A percentile compares a stretch with the other conserved stretches of the same genome.
phyloP scores from a whole-genome alignment of 305 asterid species.

The Fraxinus paxiana region DNA sequence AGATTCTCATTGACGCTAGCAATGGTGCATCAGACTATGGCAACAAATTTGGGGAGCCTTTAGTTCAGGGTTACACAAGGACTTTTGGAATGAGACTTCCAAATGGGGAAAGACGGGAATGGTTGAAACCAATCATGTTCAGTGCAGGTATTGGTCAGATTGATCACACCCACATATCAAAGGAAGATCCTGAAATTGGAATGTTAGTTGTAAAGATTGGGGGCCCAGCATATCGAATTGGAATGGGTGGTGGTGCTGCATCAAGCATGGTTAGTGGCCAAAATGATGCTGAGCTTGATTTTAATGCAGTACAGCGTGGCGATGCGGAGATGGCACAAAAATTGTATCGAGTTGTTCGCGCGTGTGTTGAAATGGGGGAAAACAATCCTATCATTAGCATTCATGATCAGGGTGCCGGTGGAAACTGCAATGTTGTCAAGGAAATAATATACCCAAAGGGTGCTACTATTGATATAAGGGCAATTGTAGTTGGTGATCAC shows the following conservation, averaged over 20 bases:
- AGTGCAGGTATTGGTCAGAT: conserved; percentile 97
- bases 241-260: conserved; percentile 99
- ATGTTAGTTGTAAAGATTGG: conserved; percentile 95
- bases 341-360: conserved; percentile 82
- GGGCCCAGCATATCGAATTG: conserved; percentile 95
- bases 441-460: conserved; percentile 89
- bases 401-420: conserved; percentile 98
- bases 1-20: conserved; percentile 83
- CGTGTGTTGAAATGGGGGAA: conserved; percentile 85
- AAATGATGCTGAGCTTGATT: conserved; percentile 84
- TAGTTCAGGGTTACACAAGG: conserved; percentile 92
- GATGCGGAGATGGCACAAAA: conserved; percentile 98
- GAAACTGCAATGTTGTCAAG: conserved; percentile 91
- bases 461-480: conserved; percentile 79
- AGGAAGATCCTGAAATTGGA: conserved; percentile 89
- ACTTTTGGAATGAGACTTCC: conserved; percentile 94
- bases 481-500: conserved; percentile 87
- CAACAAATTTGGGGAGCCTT: conserved; percentile 89
- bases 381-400: conserved; percentile 80
- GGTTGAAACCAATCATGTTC: conserved; percentile 98
- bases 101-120: conserved; percentile 82
- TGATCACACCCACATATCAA: conserved; percentile 68
- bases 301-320: conserved; percentile 96
- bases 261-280: conserved; percentile 99
- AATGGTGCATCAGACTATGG: conserved; percentile 98